phyloP scores from a whole-genome alignment of 2,329 filamentous ascomycete genomes.

The Verticillium tricorpus region DNA sequence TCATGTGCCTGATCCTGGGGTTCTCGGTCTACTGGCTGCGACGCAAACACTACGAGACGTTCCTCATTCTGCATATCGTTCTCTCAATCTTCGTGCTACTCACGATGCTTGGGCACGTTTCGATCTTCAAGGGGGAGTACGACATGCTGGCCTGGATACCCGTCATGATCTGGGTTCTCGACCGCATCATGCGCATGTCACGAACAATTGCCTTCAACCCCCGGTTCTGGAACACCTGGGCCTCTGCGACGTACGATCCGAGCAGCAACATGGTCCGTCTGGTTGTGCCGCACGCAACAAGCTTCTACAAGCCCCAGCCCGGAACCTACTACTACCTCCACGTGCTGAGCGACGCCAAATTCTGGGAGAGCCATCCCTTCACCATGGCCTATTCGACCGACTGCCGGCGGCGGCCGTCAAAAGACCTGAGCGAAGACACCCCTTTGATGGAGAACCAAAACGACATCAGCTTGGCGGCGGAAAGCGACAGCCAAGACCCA shows the following conservation, averaged over 20 bases:
- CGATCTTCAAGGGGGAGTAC: conserved; percentile 47
- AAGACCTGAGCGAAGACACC: conserved; percentile 23
- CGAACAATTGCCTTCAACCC: conserved; percentile 37
- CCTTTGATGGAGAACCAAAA: conserved; percentile 21
- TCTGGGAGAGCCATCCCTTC: conserved; percentile 48
- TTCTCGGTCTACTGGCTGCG: conserved; percentile 49
- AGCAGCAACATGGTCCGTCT: conserved; percentile 38
- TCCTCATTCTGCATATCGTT: conserved; percentile 45
- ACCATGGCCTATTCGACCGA: conserved; percentile 31
- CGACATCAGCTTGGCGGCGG: neutral
- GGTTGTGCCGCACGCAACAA: conserved; percentile 27
- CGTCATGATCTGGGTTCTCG: conserved; percentile 42
- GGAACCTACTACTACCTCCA: conserved; percentile 44
- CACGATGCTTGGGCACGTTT: conserved; percentile 48
- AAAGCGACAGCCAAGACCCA: neutral
- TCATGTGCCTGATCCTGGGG: conserved; percentile 39
- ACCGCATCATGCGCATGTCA: conserved; percentile 39
- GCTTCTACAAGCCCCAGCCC: conserved; percentile 27
- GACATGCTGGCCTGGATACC: conserved; percentile 46
- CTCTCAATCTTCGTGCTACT: conserved; percentile 45
- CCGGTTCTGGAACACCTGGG: conserved; percentile 29
- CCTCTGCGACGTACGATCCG: conserved; percentile 27
- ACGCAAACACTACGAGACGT: conserved; percentile 46
- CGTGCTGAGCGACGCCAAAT: conserved; percentile 30
- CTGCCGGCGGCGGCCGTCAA: conserved; percentile 4